phyloP scores from a whole-genome alignment of 2,329 filamentous ascomycete genomes.

The Colletotrichum sp. region DNA sequence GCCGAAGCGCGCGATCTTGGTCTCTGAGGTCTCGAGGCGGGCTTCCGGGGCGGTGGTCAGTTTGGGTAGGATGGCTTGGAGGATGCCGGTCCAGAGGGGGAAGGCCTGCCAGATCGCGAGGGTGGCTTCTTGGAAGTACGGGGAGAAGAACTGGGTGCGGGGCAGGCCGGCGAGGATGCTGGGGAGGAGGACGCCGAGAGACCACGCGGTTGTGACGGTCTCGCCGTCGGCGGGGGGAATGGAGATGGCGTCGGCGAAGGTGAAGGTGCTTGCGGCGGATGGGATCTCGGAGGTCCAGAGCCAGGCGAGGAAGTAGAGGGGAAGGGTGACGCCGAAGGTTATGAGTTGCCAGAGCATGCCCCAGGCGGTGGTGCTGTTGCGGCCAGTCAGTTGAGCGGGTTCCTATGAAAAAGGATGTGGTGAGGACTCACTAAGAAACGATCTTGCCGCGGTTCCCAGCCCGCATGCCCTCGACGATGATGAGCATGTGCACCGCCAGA shows the following conservation, averaged over 20 bases:
- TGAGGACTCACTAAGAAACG: conserved; percentile 21
- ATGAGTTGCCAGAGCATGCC: conserved; percentile 26
- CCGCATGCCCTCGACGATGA: conserved; percentile 25
- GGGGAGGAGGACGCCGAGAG: conserved; percentile 24
- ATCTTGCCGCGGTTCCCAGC: conserved; percentile 23
- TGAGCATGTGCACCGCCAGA: conserved; percentile 20
- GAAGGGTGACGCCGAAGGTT: conserved; percentile 26
- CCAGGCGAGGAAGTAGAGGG: conserved; percentile 26
- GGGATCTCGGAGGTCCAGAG: conserved; percentile 25
- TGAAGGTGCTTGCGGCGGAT: not conserved
- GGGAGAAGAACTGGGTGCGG: conserved; percentile 13
- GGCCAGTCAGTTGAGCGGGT: not conserved
- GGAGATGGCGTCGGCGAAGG: conserved; percentile 12
- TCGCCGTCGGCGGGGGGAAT: conserved; percentile 13
- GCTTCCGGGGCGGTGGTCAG: not conserved
- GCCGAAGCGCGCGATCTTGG: not conserved
- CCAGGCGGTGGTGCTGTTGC: conserved; percentile 23
- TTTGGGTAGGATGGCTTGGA: conserved; percentile 11
- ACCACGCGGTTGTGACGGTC: conserved; percentile 11
- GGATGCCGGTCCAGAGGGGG: conserved; percentile 22
- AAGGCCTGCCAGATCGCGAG: conserved; percentile 28
- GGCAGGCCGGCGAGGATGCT: conserved; percentile 22
- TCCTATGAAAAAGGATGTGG: not conserved
- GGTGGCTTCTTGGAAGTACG: conserved; percentile 21
- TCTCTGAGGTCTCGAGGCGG: not conserved